Conservation (phyloP, 1,284 basidiomycete genomes). For the Cryptococcus floricola region DNA sequence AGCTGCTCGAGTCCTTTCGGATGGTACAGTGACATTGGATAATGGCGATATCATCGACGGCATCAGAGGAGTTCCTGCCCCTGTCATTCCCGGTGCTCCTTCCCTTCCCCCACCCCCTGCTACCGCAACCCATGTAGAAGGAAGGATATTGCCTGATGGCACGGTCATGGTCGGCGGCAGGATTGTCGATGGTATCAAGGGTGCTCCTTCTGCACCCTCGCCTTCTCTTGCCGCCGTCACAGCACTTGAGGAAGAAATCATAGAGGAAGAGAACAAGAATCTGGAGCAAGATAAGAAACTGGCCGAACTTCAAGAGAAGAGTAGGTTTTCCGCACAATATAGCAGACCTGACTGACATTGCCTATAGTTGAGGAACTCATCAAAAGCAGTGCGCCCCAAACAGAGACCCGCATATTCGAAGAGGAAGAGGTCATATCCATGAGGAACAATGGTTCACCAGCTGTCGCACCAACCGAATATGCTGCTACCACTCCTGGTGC, state of each 20-base stretch:
- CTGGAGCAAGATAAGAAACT: constrained; percentile 38
- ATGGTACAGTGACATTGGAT: constrained; percentile 42
- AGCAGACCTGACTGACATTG: background rate
- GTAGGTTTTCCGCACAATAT: constrained; percentile 20
- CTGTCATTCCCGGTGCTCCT: constrained; percentile 13
- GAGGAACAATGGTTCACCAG: constrained; percentile 5
- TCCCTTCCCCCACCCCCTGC: constrained; percentile 23
- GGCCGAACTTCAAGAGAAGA: constrained; percentile 36
- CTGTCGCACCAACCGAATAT: background rate
- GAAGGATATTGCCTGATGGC: constrained; percentile 40
- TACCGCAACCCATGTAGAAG: constrained; percentile 28
- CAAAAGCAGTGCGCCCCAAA: constrained; percentile 9
- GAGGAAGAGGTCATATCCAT: constrained; percentile 14
- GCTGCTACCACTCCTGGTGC: constrained; percentile 2
- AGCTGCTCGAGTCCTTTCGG: constrained; percentile 35
- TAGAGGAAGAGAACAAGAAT: constrained; percentile 26
- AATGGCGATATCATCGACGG: constrained; percentile 46
- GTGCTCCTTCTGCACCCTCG: constrained; percentile 24
- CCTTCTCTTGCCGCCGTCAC: constrained; percentile 13
- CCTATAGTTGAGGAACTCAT: constrained; percentile 35
- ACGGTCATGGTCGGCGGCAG: constrained; percentile 43
- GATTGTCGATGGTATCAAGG: constrained; percentile 41
- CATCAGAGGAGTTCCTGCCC: constrained; percentile 31
- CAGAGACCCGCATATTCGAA: constrained; percentile 6
- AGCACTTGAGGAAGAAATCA: constrained; percentile 16